These are phyloP conservation scores for Phialophora tarda DNA, from an alignment of 2,329 filamentous ascomycete species.

Conservation along the genomic window DNA sequence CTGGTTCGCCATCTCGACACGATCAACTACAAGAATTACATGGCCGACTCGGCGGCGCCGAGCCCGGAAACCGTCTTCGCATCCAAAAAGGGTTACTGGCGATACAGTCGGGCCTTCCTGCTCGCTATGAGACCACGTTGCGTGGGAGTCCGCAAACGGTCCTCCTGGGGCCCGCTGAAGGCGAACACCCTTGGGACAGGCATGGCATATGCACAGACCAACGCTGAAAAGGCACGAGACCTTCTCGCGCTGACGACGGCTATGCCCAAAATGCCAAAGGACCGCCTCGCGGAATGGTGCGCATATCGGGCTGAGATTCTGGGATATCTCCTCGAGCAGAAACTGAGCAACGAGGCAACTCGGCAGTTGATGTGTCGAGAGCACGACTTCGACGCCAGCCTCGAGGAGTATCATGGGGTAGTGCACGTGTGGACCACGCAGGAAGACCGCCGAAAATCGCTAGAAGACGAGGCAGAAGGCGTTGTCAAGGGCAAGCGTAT, in stretches of 20 bases:
- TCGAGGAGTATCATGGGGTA: conserved; percentile 23
- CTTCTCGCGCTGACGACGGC: conserved; percentile 1
- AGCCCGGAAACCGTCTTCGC: conserved; percentile 35
- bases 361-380: conserved; percentile 19
- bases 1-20: conserved; percentile 39
- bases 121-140: conserved; percentile 23
- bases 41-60: conserved; percentile 30
- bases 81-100: conserved; percentile 40
- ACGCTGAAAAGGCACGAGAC: conserved; percentile 25
- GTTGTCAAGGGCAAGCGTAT: neutral
- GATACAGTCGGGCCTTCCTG: conserved; percentile 33
- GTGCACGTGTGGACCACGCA: conserved; percentile 25
- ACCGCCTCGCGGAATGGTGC: conserved; percentile 22
- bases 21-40: conserved; percentile 37
- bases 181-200: conserved; percentile 15
- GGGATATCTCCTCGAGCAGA: conserved; percentile 23
- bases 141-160: neutral
- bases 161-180: conserved; percentile 2
- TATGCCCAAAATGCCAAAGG: conserved; percentile 10
- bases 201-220: conserved; percentile 20
- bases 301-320: conserved; percentile 22
- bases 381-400: conserved; percentile 25
- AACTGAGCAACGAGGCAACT: conserved; percentile 16
- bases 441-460: conserved; percentile 17
- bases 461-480: conserved; percentile 7